A percentile compares a stretch with the other conserved stretches of the same genome.
Evolutionary conservation across 177 flowering plant species (phyloP).

Genomic region (Tripterygium wilfordii): DNA sequence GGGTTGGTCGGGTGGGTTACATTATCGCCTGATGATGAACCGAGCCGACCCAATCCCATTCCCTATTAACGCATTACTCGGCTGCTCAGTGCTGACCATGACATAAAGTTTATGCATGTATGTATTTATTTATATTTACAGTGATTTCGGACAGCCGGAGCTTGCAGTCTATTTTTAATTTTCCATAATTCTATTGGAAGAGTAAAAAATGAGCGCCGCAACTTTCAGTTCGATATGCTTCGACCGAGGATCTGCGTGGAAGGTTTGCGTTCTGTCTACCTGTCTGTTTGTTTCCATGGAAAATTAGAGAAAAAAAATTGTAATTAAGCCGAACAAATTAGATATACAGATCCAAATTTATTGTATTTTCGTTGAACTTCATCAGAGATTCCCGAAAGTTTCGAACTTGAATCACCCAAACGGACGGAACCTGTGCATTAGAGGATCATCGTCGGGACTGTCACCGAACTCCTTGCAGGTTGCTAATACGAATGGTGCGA

Average conservation of each 20-base stretch:
- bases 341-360: neutral
- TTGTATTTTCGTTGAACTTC: neutral
- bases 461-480: conserved; percentile 26
- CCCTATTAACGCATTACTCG: too few relatives aligned
- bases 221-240: conserved; percentile 27
- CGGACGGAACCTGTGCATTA: conserved; percentile 24
- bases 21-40: too few relatives aligned
- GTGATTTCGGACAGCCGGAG: too few relatives aligned
- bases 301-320: neutral
- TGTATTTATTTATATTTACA: too few relatives aligned
- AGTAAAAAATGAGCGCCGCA: conserved; percentile 32
- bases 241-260: conserved; percentile 24
- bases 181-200: neutral
- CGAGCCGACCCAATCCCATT: too few relatives aligned
- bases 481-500: conserved; percentile 16
- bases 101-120: too few relatives aligned
- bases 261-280: conserved; percentile 17
- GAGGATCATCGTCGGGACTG: conserved; percentile 36
- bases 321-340: neutral
- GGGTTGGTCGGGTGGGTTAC: too few relatives aligned
- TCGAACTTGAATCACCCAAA: conserved; percentile 11
- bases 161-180: too few relatives aligned
- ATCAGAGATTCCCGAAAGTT: conserved; percentile 32
- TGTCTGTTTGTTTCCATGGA: conserved; percentile 2
- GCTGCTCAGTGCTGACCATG: too few relatives aligned